Percentiles rank a stretch among this genome's conserved stretches.
phyloP scores from a whole-genome alignment of 345 rosid genomes.

The Trapa incisa region DNA sequence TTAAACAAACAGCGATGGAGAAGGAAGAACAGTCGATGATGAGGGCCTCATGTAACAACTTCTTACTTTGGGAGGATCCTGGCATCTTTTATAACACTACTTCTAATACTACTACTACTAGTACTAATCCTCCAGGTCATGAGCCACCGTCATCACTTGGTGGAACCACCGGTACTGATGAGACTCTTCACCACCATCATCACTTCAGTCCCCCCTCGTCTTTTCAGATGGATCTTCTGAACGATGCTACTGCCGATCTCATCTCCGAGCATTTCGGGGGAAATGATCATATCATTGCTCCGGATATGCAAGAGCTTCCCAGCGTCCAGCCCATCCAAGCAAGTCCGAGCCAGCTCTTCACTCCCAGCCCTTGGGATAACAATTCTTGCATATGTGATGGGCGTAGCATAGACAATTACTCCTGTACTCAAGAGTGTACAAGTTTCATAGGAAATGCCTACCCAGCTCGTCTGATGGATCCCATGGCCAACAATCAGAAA shows the following conservation, averaged over 20 bases:
- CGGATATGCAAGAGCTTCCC: not conserved
- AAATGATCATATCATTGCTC: not conserved
- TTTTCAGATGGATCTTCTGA: not conserved
- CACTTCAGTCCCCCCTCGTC: not conserved
- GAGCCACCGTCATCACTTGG: no score
- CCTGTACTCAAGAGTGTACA: not conserved
- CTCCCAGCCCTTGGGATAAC: not conserved
- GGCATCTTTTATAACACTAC: not conserved
- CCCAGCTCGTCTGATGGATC: not conserved
- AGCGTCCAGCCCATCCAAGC: not conserved
- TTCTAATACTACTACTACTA: not conserved
- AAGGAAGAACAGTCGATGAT: not conserved
- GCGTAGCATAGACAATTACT: not conserved
- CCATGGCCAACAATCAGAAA: not conserved
- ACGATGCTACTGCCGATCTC: not conserved
- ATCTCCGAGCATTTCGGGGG: not conserved
- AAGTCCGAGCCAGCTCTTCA: not conserved
- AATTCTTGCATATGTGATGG: not conserved
- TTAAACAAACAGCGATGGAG: conserved; percentile 6
- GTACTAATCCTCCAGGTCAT: no score
- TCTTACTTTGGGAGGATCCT: not conserved
- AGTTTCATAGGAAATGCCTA: not conserved
- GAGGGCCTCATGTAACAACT: not conserved
- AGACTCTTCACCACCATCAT: no score
- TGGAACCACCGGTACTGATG: no score